Percentiles rank a stretch among this genome's conserved stretches.
Conservation (phyloP, 306 rosid species). For the Trichosanthes truncata region DNA sequence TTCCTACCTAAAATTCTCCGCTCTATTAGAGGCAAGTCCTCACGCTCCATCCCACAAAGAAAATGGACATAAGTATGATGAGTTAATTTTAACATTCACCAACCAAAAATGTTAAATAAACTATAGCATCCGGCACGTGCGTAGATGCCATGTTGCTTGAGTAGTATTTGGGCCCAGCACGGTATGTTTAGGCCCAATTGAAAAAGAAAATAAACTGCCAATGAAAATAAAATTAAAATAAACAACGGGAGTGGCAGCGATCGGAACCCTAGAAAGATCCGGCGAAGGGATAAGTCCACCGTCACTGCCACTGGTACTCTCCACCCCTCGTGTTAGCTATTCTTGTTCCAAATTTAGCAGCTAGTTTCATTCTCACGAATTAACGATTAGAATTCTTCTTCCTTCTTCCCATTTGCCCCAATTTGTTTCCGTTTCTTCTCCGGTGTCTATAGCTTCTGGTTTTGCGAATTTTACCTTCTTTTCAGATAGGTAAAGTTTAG, state of each 20-base stretch:
- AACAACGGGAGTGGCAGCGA: not conserved
- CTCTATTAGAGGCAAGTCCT: too few species aligned
- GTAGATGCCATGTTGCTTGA: not conserved
- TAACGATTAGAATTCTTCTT: not conserved
- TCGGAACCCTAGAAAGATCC: conserved; percentile 9
- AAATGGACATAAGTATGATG: too few species aligned
- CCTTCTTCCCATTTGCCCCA: not conserved
- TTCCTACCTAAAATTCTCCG: too few species aligned
- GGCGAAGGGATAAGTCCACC: not conserved
- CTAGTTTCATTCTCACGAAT: not conserved
- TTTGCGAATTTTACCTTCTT: not conserved
- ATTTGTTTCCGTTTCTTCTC: not conserved
- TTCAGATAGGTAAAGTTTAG: not conserved
- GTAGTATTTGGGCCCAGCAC: conserved; percentile 1
- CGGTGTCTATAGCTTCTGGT: not conserved
- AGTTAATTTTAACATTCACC: too few species aligned
- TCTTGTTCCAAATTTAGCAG: not conserved
- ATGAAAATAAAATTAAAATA: not conserved
- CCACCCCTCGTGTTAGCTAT: not conserved
- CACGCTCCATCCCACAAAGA: too few species aligned
- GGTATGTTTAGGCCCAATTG: not conserved
- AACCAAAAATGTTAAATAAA: too few species aligned
- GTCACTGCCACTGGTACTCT: not conserved
- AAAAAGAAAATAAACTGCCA: not conserved
- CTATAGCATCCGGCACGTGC: not conserved